Conservation (phyloP, 2,329 filamentous ascomycete species). For the Biscogniauxia mediterranea region DNA sequence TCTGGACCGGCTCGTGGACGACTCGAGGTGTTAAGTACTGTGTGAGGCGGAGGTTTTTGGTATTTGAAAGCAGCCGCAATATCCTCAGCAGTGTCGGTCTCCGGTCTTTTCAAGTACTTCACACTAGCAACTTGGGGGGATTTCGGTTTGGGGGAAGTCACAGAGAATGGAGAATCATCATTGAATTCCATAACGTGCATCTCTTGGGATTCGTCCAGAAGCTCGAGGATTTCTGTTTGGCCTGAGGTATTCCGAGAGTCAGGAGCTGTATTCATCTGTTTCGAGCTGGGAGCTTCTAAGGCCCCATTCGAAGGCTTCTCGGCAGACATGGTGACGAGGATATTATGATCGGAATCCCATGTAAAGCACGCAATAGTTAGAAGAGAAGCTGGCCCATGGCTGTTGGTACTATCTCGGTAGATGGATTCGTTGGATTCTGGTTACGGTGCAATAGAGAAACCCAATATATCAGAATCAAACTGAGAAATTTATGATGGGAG, state of each 20-base stretch:
- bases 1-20: neutral
- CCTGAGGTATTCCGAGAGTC: constrained; percentile 5
- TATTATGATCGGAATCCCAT: neutral
- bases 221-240: constrained; percentile 11
- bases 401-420: too few species aligned
- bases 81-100: constrained; percentile 17
- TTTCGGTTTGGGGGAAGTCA: neutral
- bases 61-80: constrained; percentile 23
- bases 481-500: too few species aligned
- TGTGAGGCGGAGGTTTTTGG: constrained; percentile 16
- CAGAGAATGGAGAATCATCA: neutral
- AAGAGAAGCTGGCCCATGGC: too few species aligned
- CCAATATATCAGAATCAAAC: too few species aligned
- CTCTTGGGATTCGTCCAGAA: constrained; percentile 13
- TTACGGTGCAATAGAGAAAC: too few species aligned
- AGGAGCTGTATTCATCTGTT: neutral
- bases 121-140: neutral
- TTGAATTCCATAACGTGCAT: constrained; percentile 1
- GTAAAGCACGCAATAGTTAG: too few species aligned
- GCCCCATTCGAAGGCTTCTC: neutral
- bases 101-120: constrained; percentile 17
- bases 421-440: too few species aligned
- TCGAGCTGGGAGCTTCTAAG: neutral
- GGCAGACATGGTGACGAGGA: neutral
- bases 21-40: neutral